Evolutionary conservation across 2,329 filamentous ascomycete genomes (phyloP), one percentile per base, ranked within the genome.

Genomic region (Aureobasidium sp.): DNA sequence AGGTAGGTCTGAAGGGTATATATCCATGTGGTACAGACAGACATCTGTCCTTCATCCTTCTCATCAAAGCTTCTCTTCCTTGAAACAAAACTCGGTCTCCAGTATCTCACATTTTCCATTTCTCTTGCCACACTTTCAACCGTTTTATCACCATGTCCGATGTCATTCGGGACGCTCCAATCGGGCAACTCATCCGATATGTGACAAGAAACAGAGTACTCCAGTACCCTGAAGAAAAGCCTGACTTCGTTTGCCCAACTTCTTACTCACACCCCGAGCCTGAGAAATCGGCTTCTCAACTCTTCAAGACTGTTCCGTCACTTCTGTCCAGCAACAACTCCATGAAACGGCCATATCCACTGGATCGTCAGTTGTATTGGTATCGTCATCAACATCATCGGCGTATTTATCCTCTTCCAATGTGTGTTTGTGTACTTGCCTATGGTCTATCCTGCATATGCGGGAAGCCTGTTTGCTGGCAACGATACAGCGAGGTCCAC

Each of bases 401-500:
- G 69, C 64, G 68, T 55, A 65, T 77, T 78, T 65, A 66, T 77
- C 47, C 64, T 78, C 13, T 68, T 78, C 64, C 77, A 79, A 66
- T 73, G 71, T 58, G 67, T 76, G 44, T 73, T 74, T 65, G 66
- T 75, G 29, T 76, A 76, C 66, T 65, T 76, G 51, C 71, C 71
- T 3, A 59, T 73, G 45, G 67, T 66, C 1, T 76, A 77, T 62
- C 75, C 74, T 16, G 66, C 69, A 49, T 75, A 75, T 67, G 82
- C 82, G 1, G 82, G 83, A 47, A 80, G 76, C 58, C 72, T 86
- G 25, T 85, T 86, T 66, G 83, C 83, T 1, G 81, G 77, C 3
- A 86, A 85, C 68, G 82, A 85, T 30, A 83, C 84, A 70, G 78
- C 80, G 73, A 76, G 82, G 48, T 78, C 77, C 34, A 79, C 82